Conservation (phyloP, 805 yeast species). For the Candida morakotiae region DNA sequence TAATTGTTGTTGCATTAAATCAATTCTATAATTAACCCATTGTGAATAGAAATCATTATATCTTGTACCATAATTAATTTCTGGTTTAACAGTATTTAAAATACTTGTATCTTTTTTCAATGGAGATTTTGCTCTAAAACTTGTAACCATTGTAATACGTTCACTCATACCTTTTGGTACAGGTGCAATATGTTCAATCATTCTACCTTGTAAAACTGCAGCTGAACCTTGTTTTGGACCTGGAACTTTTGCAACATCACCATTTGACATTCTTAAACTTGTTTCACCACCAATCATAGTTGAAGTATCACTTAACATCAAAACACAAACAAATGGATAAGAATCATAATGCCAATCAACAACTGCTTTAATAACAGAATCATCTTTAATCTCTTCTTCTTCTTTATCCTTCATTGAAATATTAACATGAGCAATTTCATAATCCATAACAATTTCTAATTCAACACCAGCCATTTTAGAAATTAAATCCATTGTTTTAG, state of each 20-base stretch:
- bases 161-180: conserved; percentile 30
- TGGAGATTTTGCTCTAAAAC: conserved; percentile 32
- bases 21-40: conserved; percentile 31
- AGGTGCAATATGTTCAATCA: conserved; percentile 40
- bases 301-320: conserved; percentile 57
- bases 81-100: conserved; percentile 36
- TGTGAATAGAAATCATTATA: conserved; percentile 33
- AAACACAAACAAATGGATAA: conserved; percentile 62
- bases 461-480: conserved; percentile 59
- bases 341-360: conserved; percentile 64
- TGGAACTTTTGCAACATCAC: conserved; percentile 17
- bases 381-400: conserved; percentile 31
- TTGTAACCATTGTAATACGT: conserved; percentile 41
- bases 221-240: conserved; percentile 35
- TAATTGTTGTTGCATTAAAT: conserved; percentile 22
- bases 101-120: conserved; percentile 25
- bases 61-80: conserved; percentile 29
- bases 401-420: conserved; percentile 41
- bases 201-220: conserved; percentile 35
- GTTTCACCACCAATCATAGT: conserved; percentile 63
- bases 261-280: conserved; percentile 42
- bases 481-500: conserved; percentile 50
- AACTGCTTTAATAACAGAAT: conserved; percentile 40
- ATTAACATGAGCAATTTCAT: conserved; percentile 53
- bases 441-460: conserved; percentile 51